These are phyloP conservation scores for Nidularia pulvinata DNA, from an alignment of 768 basidiomycete genomes.

Conservation along the genomic window DNA sequence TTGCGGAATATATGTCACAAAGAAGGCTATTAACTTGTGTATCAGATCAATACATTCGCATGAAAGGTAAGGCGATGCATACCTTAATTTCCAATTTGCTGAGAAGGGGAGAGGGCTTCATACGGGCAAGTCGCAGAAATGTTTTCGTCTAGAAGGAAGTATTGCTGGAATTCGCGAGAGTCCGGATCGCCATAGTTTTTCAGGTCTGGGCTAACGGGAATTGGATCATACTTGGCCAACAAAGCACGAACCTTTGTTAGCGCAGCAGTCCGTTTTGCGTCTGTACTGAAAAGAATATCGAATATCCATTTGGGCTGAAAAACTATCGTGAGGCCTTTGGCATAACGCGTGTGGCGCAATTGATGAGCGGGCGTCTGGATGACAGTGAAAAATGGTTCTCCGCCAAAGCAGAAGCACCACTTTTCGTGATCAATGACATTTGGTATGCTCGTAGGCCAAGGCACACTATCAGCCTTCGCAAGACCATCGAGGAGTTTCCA, in stretches of 20 bases:
- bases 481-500: slow-evolving; percentile 16
- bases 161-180: slow-evolving; percentile 13
- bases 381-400: slow-evolving; percentile 17
- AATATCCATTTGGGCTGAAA: slow-evolving; percentile 21
- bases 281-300: slow-evolving; percentile 14
- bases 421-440: slow-evolving; percentile 9
- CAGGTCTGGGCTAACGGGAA: slow-evolving; percentile 14
- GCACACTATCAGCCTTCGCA: slow-evolving; percentile 11
- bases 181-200: slow-evolving; percentile 16
- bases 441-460: slow-evolving; percentile 11
- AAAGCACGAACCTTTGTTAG: slow-evolving; percentile 13
- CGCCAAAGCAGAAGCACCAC: slow-evolving; percentile 18
- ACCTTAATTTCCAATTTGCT: no score
- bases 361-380: slow-evolving; percentile 14
- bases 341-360: slow-evolving; percentile 10
- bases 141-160: slow-evolving; percentile 15
- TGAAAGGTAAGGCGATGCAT: no score
- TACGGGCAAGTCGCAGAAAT: slow-evolving; percentile 10
- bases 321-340: slow-evolving; percentile 15
- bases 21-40: no score
- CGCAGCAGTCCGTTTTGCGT: slow-evolving; percentile 13
- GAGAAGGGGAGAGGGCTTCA: slow-evolving; percentile 7
- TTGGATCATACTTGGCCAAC: slow-evolving; percentile 14
- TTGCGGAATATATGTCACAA: no score
- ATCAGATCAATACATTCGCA: no score